These are phyloP conservation scores for Lanmaoa rubissima DNA, from an alignment of 768 basidiomycete species.

Conservation along the genomic window DNA sequence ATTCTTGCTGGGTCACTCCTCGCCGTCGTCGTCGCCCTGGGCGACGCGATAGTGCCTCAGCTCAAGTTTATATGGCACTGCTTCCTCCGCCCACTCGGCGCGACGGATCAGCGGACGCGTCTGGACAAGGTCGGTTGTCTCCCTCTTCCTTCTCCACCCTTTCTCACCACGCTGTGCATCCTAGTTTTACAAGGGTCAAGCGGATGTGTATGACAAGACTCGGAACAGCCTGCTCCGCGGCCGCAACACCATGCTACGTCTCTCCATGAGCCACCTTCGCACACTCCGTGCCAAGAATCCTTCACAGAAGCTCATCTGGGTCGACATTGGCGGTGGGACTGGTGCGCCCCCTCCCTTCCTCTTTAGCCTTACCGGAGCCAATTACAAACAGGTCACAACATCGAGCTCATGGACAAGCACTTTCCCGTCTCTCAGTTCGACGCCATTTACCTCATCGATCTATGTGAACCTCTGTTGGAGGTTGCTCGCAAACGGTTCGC, in stretches of 20 bases:
- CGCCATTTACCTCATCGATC: slow-evolving; percentile 67
- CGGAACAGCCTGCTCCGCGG: slow-evolving; percentile 61
- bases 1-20: slow-evolving; percentile 25
- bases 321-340: slow-evolving; percentile 78
- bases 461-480: slow-evolving; percentile 69
- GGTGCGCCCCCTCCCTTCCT: slow-evolving; percentile 30
- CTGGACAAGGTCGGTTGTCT: slow-evolving; percentile 39
- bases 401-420: slow-evolving; percentile 68
- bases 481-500: slow-evolving; percentile 68
- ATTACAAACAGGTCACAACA: slow-evolving; percentile 45
- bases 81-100: slow-evolving; percentile 43
- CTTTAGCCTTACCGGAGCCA: not conserved
- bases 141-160: not conserved
- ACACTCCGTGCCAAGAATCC: slow-evolving; percentile 41
- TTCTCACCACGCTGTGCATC: not conserved
- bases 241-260: slow-evolving; percentile 65
- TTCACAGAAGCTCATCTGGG: slow-evolving; percentile 60
- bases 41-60: slow-evolving; percentile 35
- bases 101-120: slow-evolving; percentile 41
- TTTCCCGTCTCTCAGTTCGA: slow-evolving; percentile 60
- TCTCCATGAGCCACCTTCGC: slow-evolving; percentile 62
- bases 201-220: slow-evolving; percentile 70
- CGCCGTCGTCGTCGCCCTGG: slow-evolving; percentile 21
- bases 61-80: slow-evolving; percentile 51
- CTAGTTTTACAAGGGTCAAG: slow-evolving; percentile 67